These are phyloP conservation scores for Cadophora malorum DNA, from an alignment of 2,329 filamentous ascomycete genomes.

Conservation along the genomic window DNA sequence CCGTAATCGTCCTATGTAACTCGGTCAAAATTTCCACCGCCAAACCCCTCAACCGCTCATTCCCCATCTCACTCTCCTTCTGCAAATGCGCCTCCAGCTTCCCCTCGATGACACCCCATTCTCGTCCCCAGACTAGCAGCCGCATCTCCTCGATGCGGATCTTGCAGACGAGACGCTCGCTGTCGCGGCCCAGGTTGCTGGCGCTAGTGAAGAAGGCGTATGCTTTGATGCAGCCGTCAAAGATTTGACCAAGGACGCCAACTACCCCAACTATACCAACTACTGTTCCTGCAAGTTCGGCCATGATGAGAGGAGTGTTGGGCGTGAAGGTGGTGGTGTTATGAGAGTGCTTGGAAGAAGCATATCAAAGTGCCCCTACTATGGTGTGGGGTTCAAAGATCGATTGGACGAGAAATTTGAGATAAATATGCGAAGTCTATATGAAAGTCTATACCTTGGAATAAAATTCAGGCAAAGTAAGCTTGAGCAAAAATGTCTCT, in stretches of 20 bases:
- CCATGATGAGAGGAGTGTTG: slow-evolving; percentile 36
- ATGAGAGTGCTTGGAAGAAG: background rate
- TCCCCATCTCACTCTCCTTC: slow-evolving; percentile 47
- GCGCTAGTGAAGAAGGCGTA: slow-evolving; percentile 54
- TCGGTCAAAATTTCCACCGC: slow-evolving; percentile 52
- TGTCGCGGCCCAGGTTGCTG: slow-evolving; percentile 51
- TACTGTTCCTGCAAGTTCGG: slow-evolving; percentile 52
- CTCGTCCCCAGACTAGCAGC: slow-evolving; percentile 54
- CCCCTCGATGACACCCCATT: slow-evolving; percentile 56
- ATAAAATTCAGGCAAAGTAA: background rate
- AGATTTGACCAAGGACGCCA: slow-evolving; percentile 54
- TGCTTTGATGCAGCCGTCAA: slow-evolving; percentile 54
- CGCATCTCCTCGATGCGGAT: slow-evolving; percentile 58
- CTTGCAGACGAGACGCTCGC: slow-evolving; percentile 54
- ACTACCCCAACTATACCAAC: slow-evolving; percentile 53
- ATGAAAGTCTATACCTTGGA: background rate
- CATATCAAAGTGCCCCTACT: background rate
- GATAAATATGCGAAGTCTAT: background rate
- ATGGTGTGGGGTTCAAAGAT: background rate
- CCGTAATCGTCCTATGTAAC: slow-evolving; percentile 53
- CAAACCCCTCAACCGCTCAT: slow-evolving; percentile 46
- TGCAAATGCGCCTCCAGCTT: slow-evolving; percentile 51
- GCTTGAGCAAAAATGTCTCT: background rate
- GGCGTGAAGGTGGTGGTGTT: background rate
- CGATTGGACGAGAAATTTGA: background rate